Conservation (phyloP, 2,329 filamentous ascomycete genomes). For the Neurospora sp. region DNA sequence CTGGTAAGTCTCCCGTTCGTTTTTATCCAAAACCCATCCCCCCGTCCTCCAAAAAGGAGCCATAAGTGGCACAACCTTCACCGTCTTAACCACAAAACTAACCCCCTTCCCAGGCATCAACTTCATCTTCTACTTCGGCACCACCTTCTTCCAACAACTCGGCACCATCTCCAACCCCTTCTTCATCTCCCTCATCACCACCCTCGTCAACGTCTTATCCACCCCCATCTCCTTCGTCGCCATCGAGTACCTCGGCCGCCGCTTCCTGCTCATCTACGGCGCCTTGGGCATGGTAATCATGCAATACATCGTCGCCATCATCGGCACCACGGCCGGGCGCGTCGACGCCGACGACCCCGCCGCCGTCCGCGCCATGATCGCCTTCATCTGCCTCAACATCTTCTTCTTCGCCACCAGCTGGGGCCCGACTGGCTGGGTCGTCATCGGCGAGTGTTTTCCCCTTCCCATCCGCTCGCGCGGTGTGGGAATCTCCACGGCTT, state of each 20-base stretch:
- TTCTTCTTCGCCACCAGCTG: slow-evolving; percentile 70
- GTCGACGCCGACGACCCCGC: slow-evolving; percentile 28
- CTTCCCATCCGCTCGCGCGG: slow-evolving; percentile 63
- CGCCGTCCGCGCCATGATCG: slow-evolving; percentile 47
- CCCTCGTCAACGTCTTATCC: slow-evolving; percentile 64
- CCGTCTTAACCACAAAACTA: slow-evolving; percentile 34
- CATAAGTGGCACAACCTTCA: slow-evolving; percentile 27
- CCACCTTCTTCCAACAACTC: slow-evolving; percentile 58
- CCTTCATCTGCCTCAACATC: slow-evolving; percentile 72
- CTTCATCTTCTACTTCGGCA: slow-evolving; percentile 66
- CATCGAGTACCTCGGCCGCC: slow-evolving; percentile 60
- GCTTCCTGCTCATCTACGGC: slow-evolving; percentile 57
- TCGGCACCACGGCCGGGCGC: slow-evolving; percentile 29
- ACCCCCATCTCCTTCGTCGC: slow-evolving; percentile 65
- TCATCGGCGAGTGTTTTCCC: slow-evolving; percentile 69
- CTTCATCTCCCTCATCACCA: slow-evolving; percentile 62
- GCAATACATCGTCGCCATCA: slow-evolving; percentile 60
- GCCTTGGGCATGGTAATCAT: slow-evolving; percentile 59
- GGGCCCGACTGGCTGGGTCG: slow-evolving; percentile 56
- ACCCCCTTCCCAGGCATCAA: slow-evolving; percentile 38
- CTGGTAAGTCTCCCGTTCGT: slow-evolving; percentile 16
- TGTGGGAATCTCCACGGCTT: slow-evolving; percentile 57
- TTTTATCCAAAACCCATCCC: not conserved
- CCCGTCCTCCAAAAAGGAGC: not conserved
- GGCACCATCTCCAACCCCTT: slow-evolving; percentile 58